These are phyloP conservation scores for Sclerotinia nivalis DNA, from an alignment of 2,329 filamentous ascomycete species.

Conservation along the genomic window DNA sequence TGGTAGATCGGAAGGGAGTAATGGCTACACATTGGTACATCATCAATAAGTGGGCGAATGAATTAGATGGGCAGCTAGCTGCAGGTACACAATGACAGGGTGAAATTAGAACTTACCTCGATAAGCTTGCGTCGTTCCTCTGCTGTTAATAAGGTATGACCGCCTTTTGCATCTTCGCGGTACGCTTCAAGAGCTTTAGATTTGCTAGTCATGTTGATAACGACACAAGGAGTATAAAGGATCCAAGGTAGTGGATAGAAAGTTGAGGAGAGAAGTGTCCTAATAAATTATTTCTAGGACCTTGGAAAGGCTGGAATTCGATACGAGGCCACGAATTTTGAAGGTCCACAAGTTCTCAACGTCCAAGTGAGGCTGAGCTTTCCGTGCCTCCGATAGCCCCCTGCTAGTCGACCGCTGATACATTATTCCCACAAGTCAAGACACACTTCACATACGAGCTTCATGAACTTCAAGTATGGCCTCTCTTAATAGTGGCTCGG, in stretches of 20 bases:
- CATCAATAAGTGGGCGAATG: slow-evolving; percentile 28
- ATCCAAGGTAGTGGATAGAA: not conserved
- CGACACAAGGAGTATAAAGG: not conserved
- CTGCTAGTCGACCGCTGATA: slow-evolving; percentile 2
- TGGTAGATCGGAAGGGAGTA: slow-evolving; percentile 38
- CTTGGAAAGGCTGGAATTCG: slow-evolving; percentile 19
- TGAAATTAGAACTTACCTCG: slow-evolving; percentile 42
- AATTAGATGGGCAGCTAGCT: slow-evolving; percentile 11
- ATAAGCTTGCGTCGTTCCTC: slow-evolving; percentile 49
- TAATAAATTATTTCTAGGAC: slow-evolving; percentile 9
- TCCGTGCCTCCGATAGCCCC: slow-evolving; percentile 8
- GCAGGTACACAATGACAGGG: slow-evolving; percentile 22
- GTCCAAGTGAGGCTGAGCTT: slow-evolving; percentile 20
- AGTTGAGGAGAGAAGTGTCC: slow-evolving; percentile 6
- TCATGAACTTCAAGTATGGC: slow-evolving; percentile 31
- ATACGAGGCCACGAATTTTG: slow-evolving; percentile 17
- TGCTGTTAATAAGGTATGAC: slow-evolving; percentile 46
- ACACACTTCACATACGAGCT: slow-evolving; percentile 18
- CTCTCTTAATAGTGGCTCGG: slow-evolving; percentile 32
- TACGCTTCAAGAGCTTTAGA: slow-evolving; percentile 42
- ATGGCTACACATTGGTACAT: slow-evolving; percentile 33
- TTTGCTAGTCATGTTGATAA: slow-evolving; percentile 20
- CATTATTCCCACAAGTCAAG: slow-evolving; percentile 17
- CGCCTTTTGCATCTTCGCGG: slow-evolving; percentile 48
- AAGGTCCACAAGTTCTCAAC: not conserved